Conservation (phyloP, 2,329 filamentous ascomycete species). For the Penicillium palitans region DNA sequence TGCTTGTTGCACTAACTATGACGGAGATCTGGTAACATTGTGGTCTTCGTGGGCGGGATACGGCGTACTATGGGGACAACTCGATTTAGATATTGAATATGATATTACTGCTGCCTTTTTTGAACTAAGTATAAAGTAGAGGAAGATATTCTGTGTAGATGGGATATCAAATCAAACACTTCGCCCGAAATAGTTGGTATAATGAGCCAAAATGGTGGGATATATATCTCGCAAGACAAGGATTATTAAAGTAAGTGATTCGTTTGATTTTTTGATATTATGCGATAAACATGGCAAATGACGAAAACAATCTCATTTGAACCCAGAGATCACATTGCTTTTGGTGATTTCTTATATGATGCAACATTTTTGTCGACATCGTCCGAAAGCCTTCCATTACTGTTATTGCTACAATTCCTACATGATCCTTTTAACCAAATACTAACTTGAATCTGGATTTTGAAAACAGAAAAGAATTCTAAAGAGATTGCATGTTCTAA, state of each 20-base stretch:
- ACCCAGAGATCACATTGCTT: neutral
- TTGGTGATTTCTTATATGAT: neutral
- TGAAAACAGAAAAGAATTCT: neutral
- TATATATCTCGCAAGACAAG: neutral
- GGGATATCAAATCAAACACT: neutral
- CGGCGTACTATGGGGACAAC: neutral
- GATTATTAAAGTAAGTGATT: neutral
- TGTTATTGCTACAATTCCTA: neutral
- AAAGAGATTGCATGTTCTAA: neutral
- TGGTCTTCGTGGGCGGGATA: neutral
- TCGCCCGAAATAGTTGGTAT: neutral
- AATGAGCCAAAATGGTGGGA: neutral
- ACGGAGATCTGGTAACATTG: neutral
- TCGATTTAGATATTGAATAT: neutral
- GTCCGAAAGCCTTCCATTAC: neutral
- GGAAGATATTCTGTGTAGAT: neutral
- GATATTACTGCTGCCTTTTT: neutral
- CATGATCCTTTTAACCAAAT: neutral
- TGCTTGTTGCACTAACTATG: neutral
- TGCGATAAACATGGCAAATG: neutral
- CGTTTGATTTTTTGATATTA: neutral
- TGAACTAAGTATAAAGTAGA: neutral
- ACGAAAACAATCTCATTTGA: neutral
- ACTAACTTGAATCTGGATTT: neutral
- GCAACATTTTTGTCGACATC: slow-evolving; percentile 6